Conservation (phyloP, 2,329 filamentous ascomycete species). For the Chaetomium olivaceum region DNA sequence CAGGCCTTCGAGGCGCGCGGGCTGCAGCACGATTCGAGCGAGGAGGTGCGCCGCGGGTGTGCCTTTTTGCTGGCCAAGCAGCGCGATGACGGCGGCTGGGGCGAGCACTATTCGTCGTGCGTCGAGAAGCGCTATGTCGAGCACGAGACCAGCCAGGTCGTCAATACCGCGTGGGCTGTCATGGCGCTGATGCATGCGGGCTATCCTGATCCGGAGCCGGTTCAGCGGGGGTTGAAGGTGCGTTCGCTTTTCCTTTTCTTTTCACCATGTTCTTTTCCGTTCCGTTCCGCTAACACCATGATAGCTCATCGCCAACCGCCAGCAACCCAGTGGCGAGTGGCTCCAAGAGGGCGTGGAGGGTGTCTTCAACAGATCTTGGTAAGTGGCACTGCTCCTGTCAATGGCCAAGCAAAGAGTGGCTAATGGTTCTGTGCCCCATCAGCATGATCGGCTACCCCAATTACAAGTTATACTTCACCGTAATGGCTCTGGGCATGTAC, state of each 20-base stretch:
- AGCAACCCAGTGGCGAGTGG: constrained; percentile 1
- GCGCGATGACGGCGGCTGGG: constrained; percentile 2
- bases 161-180: constrained; percentile 1
- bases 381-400: neutral
- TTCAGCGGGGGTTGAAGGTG: neutral
- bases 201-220: neutral
- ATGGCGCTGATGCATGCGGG: constrained; percentile 1
- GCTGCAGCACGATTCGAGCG: neutral
- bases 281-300: neutral
- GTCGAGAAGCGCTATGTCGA: constrained; percentile 3
- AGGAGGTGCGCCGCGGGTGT: neutral
- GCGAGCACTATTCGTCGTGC: neutral
- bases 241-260: neutral
- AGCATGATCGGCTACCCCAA: constrained; percentile 5
- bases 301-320: constrained; percentile 1
- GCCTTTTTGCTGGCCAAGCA: neutral
- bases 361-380: constrained; percentile 1
- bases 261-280: neutral
- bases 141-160: constrained; percentile 4
- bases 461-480: neutral
- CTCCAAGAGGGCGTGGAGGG: constrained; percentile 1
- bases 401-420: neutral
- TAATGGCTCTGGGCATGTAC: neutral
- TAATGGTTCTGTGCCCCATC: neutral
- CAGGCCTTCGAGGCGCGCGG: neutral